Conservation (phyloP, 345 rosid species). For the Crucihimalaya himalaica region DNA sequence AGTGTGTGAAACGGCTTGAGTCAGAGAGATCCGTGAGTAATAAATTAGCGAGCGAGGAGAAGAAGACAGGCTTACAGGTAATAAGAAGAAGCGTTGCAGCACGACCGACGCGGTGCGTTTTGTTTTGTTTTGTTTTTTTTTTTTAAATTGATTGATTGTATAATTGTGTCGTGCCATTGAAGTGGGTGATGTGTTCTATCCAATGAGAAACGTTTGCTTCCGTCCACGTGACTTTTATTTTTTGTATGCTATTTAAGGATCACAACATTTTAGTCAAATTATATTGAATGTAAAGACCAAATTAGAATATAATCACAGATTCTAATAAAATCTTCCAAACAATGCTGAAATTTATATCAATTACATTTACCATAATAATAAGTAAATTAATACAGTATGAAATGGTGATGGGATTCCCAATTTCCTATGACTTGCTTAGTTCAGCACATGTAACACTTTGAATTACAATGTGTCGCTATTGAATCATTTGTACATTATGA, state of each 20-base stretch:
- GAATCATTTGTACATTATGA: not conserved
- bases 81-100: conserved; percentile 27
- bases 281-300: conserved; percentile 19
- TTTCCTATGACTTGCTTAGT: conserved; percentile 1
- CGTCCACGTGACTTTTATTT: conserved; percentile 10
- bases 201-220: conserved; percentile 32
- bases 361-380: not conserved
- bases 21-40: conserved; percentile 31
- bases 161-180: conserved; percentile 29
- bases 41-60: conserved; percentile 7
- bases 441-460: conserved; percentile 10
- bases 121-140: conserved; percentile 10
- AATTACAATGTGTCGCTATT: conserved; percentile 8
- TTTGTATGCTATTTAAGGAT: not conserved
- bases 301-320: not conserved
- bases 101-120: conserved; percentile 44
- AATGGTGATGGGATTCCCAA: not conserved
- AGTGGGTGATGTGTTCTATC: conserved; percentile 36
- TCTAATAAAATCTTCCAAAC: not conserved
- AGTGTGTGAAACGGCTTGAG: conserved; percentile 8
- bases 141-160: not conserved
- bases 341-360: not conserved
- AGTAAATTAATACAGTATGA: not conserved
- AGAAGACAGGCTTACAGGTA: not conserved
- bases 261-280: conserved; percentile 3